A percentile compares a stretch with the other conserved stretches of the same genome.
phyloP scores from a whole-genome alignment of 2,329 filamentous ascomycete species.

The Paraconiothyrium brasiliense region DNA sequence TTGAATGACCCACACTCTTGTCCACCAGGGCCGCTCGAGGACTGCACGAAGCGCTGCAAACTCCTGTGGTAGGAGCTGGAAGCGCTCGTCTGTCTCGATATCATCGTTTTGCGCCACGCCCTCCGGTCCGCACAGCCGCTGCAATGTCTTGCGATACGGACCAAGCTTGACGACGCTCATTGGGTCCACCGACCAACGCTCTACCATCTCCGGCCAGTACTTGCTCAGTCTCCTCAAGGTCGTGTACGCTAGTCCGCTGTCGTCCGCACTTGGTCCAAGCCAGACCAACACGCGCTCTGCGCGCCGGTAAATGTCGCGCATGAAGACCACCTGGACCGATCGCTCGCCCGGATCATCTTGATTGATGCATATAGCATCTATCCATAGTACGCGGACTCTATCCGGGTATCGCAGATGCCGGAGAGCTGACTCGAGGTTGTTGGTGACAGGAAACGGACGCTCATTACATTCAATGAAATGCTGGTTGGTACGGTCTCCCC shows the following conservation, averaged over 20 bases:
- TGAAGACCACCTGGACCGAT: too few relatives aligned
- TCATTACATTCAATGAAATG: too few relatives aligned
- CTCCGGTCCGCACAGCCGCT: not conserved
- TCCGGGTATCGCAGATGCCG: too few relatives aligned
- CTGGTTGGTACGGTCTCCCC: too few relatives aligned
- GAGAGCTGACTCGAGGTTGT: too few relatives aligned
- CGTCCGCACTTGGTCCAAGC: too few relatives aligned
- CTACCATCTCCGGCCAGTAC: conserved; percentile 8
- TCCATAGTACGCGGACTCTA: too few relatives aligned
- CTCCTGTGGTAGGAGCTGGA: conserved; percentile 7
- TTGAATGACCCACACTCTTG: conserved; percentile 15
- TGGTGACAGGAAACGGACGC: too few relatives aligned
- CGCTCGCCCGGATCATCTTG: too few relatives aligned
- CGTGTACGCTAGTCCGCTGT: conserved; percentile 1
- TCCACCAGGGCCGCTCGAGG: conserved; percentile 10
- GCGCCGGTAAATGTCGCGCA: too few relatives aligned
- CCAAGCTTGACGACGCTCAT: conserved; percentile 10
- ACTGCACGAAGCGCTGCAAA: conserved; percentile 7
- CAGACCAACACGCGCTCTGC: too few relatives aligned
- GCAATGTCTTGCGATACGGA: conserved; percentile 11
- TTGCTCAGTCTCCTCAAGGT: conserved; percentile 1
- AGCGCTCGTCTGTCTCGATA: conserved; percentile 12
- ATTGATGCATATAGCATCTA: too few relatives aligned
- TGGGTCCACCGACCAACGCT: not conserved
- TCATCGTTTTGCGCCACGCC: conserved; percentile 11